Evolutionary conservation across 371 early-diverging fungal genomes (phyloP), one percentile per base, ranked within the genome.

Genomic region (Actinomortierella wolfii): DNA sequence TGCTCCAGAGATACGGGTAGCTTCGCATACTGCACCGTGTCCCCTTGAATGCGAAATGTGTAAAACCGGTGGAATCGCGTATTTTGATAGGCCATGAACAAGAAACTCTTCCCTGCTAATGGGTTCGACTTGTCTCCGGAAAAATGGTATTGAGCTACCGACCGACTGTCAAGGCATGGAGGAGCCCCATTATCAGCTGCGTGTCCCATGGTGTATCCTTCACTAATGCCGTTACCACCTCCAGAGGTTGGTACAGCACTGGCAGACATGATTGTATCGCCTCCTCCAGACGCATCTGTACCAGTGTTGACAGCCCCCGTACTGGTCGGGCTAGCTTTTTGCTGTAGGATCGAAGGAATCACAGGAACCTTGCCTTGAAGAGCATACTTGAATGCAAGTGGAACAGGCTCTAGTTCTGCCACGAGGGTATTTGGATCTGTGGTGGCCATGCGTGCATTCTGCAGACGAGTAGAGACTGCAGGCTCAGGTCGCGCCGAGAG

Each of bases 61-160:
- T 66, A 73, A 28, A 66, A 58, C 0, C 67, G 59, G 39, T 66
- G 67, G 42, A 66, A 66, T 40, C 34, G 54, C 4, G 73, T 58
- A 46, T 66, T 44, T 15, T 55, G 52, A 18, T 73, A 73, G 2
- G 73, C 57, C 57, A 62, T 73, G 67, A 73, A 63, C 23, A 73
- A 21, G 40, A 66, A 73, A 13, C 18, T 29, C 2, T 61, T 34
- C 13, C 51, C 51, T 17, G 34, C 25, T 15, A 70, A 28, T 13
- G 60, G 49, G 11, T 52, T 8, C 14, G 18, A 3, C 34, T 34
- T 34, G 34, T 34, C 34, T 34, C 23, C 34, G 21, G 23, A 29
- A 15, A 1, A 56, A 26, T 14, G n/a, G 23, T 18, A 23, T 1
- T 41, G 49, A 28, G 23, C 29, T 21, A 11, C 7, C 49, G 15